Conservation (phyloP, 495 filamentous ascomycete species). For the Neurospora terricola region DNA sequence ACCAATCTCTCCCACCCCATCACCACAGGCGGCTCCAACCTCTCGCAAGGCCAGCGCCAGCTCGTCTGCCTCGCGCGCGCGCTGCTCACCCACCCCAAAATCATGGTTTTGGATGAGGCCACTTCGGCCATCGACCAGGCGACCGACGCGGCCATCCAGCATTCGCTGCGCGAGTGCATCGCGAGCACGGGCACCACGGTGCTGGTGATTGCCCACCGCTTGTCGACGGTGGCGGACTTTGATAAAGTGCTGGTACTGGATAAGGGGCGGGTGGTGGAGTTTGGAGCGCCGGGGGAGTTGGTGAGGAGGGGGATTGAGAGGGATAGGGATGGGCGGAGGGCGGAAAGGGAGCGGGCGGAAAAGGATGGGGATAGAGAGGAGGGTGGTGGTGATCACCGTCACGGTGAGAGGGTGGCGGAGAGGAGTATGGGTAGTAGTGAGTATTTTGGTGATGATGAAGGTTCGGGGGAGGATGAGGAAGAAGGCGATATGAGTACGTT, state of each 20-base stretch:
- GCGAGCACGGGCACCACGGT: constrained; percentile 63
- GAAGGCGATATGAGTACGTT: constrained; percentile 15
- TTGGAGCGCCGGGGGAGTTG: constrained; percentile 15
- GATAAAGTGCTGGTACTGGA: constrained; percentile 61
- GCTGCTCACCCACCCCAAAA: constrained; percentile 60
- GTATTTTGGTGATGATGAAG: background rate
- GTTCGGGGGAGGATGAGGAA: background rate
- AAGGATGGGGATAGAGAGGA: background rate
- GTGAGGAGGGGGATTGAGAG: constrained; percentile 8
- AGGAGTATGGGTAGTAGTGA: background rate
- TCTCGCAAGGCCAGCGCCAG: constrained; percentile 52
- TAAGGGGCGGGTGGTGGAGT: constrained; percentile 50
- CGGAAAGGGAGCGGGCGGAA: background rate
- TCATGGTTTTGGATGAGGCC: constrained; percentile 79
- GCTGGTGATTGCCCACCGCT: constrained; percentile 65
- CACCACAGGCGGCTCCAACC: constrained; percentile 35
- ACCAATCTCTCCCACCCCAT: constrained; percentile 18
- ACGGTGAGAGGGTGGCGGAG: background rate
- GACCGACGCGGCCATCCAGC: constrained; percentile 61
- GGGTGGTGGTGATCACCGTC: background rate
- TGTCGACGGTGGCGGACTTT: constrained; percentile 61
- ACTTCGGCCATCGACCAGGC: constrained; percentile 70
- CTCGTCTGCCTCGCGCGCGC: constrained; percentile 62
- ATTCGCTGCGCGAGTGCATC: constrained; percentile 58
- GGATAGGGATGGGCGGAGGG: background rate